These are phyloP conservation scores for Sugiyamaella marilandica DNA, from an alignment of 805 yeast genomes.

Conservation along the genomic window DNA sequence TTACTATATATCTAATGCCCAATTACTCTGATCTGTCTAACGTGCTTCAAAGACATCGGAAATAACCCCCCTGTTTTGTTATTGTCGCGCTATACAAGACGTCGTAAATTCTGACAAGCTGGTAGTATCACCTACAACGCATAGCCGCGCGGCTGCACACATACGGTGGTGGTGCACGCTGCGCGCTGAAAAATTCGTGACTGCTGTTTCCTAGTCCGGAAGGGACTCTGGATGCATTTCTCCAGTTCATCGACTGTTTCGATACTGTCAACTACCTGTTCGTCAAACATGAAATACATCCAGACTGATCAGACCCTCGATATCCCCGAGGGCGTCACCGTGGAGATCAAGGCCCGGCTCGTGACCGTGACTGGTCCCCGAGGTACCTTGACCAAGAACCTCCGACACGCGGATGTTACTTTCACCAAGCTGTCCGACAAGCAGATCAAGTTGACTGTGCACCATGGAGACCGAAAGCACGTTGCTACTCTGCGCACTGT, in stretches of 20 bases:
- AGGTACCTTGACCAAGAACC: conserved; percentile 86
- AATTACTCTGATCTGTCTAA: too few relatives aligned
- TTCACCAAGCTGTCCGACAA: conserved; percentile 69
- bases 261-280: neutral
- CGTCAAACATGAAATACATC: conserved; percentile 64
- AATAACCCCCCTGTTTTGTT: too few relatives aligned
- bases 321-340: conserved; percentile 89
- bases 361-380: conserved; percentile 96
- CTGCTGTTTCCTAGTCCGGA: conserved; percentile 2
- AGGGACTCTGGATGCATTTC: neutral
- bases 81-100: too few relatives aligned
- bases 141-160: too few relatives aligned
- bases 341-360: conserved; percentile 85
- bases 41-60: too few relatives aligned
- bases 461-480: conserved; percentile 99
- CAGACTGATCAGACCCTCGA: conserved; percentile 80
- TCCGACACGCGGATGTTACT: conserved; percentile 92
- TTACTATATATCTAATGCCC: too few relatives aligned
- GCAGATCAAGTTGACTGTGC: conserved; percentile 83
- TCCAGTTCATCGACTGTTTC: neutral
- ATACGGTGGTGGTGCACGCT: too few relatives aligned
- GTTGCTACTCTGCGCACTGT: conserved; percentile 99
- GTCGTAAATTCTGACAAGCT: too few relatives aligned
- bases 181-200: neutral
- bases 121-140: too few relatives aligned